These are phyloP conservation scores for Wallacemonas sp. DNA, from an alignment of 208 protist genomes.

Conservation along the genomic window DNA sequence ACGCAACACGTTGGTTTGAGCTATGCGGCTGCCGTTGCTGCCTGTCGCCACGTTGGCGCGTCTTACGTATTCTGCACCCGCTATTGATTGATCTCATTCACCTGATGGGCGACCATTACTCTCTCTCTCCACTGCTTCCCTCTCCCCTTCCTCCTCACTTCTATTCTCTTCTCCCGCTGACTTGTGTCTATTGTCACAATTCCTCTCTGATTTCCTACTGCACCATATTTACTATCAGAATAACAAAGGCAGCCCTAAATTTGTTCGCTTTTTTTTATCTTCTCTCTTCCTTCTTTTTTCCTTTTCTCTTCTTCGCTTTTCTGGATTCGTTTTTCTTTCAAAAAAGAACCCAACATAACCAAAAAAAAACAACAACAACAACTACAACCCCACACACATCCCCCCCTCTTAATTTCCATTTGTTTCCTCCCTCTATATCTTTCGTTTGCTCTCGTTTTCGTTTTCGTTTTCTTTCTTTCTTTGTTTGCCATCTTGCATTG, in stretches of 20 bases:
- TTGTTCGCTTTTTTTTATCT: constrained; percentile 16
- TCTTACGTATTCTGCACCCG: neutral
- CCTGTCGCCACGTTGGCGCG: no score
- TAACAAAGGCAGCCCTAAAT: neutral
- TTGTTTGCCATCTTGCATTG: neutral
- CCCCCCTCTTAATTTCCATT: neutral
- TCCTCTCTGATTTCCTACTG: neutral
- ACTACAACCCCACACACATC: constrained; percentile 13
- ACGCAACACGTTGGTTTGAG: no score
- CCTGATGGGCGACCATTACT: neutral
- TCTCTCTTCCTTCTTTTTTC: neutral
- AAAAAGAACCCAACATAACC: neutral
- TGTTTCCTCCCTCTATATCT: no score
- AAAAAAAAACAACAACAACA: constrained; percentile 3
- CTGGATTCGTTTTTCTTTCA: constrained; percentile 2
- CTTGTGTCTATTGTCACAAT: neutral
- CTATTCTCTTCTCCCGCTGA: constrained; percentile 1
- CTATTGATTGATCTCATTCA: neutral
- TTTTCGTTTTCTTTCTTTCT: neutral
- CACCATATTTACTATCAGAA: neutral
- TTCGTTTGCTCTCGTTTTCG: constrained; percentile 7
- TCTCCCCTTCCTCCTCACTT: constrained; percentile 1
- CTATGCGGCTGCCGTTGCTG: no score
- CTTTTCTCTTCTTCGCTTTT: constrained; percentile 11
- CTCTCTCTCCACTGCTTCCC: neutral